Evolutionary conservation across 805 yeast species (phyloP), one percentile per base, ranked within the genome.

Genomic region (Candida palmyrensis): DNA sequence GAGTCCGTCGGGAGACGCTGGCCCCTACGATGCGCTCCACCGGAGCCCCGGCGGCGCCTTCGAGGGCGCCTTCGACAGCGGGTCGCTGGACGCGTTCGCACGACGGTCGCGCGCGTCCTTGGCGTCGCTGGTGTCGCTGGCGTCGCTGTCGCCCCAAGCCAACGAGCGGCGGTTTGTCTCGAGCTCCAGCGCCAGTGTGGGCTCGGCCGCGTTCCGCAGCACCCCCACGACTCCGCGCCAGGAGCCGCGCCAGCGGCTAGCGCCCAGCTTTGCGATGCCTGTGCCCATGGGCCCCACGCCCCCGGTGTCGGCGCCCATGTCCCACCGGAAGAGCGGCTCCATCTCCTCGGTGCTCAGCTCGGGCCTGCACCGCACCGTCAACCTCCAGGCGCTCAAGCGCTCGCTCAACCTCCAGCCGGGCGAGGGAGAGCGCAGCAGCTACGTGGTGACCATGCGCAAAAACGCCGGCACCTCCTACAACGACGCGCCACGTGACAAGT

Each of bases 351-450:
- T 62, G 10, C 41, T 46, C 41, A 57, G 66, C 29, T 41, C 62
- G 2, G 45, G 41, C 18, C 62, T 68, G 3, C 48, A 43, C 37
- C 43, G 54, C 21, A 62, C 60, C 41, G 64, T 63, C 27, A 66
- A 60, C 39, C 42, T 66, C 25, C 59, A 66, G 10, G 41, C 62
- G 2, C 45, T 66, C 24, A 66, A 64, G 36, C 58, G 55, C 41
- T 49, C 57, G 3, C 40, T 65, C 23, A 45, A 49, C 27, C 46
- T 66, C 22, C 55, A 55, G 19, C 68, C 75, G 21, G 73, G 74
- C 7, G 72, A 68, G 42, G 80, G 80, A 10, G 70, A 69, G 31
- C 50, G 59, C 28, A 73, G 79, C 1, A 49, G 50, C n/a, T 77
- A 77, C 44, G 75, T 77, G 17, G 57, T 59, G 25, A 43, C 60